A percentile compares a stretch with the other conserved stretches of the same genome.
phyloP scores from a whole-genome alignment of 2,329 filamentous ascomycete species.

The Lachnellula arida region DNA sequence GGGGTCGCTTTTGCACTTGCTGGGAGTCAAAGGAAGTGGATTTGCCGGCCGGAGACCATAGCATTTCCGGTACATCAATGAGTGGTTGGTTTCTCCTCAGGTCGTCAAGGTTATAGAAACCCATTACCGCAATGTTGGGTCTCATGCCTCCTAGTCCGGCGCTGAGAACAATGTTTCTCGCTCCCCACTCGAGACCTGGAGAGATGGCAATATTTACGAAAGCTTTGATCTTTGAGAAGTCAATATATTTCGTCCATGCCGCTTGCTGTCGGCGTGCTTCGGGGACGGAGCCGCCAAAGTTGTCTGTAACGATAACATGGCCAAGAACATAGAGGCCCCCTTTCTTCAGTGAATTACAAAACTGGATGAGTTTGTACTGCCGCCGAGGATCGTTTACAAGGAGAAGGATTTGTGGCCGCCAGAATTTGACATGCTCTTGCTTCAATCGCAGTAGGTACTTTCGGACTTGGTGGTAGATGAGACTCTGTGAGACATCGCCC shows the following conservation, averaged over 20 bases:
- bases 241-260: conserved; percentile 78
- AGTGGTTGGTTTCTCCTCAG: conserved; percentile 56
- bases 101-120: conserved; percentile 77
- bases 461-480: conserved; percentile 84
- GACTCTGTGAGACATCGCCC: conserved; percentile 84
- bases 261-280: conserved; percentile 78
- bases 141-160: conserved; percentile 83
- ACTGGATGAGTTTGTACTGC: conserved; percentile 80
- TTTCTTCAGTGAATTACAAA: conserved; percentile 89
- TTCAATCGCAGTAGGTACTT: conserved; percentile 81
- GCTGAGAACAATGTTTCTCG: conserved; percentile 75
- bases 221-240: conserved; percentile 80
- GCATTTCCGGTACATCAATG: conserved; percentile 50
- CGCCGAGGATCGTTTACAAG: conserved; percentile 78
- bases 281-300: conserved; percentile 73
- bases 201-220: conserved; percentile 85
- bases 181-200: conserved; percentile 77
- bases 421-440: conserved; percentile 90
- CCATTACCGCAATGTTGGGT: conserved; percentile 79
- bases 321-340: conserved; percentile 77
- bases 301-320: conserved; percentile 80
- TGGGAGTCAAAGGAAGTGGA: conserved; percentile 27
- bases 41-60: conserved; percentile 33
- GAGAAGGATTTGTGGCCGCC: conserved; percentile 82
- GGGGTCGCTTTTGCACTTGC: conserved; percentile 34